These are phyloP conservation scores for Auricularia auricula-judae DNA, from an alignment of 768 basidiomycete genomes.

Conservation along the genomic window DNA sequence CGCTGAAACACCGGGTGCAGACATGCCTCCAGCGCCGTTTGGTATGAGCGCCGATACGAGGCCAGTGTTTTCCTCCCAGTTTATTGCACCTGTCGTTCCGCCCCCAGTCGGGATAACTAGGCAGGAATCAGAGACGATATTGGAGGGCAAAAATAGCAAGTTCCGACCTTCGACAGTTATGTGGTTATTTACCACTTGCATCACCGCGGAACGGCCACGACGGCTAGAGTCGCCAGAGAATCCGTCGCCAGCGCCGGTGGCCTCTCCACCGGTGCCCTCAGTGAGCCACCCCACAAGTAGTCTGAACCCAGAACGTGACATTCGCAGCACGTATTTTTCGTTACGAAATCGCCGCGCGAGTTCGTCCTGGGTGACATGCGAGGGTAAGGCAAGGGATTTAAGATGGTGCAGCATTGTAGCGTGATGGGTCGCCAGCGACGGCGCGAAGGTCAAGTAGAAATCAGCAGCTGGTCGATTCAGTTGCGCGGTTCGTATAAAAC, in stretches of 20 bases:
- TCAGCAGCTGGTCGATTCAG: conserved; percentile 40
- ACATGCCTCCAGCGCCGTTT: conserved; percentile 39
- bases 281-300: conserved; percentile 94
- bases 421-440: conserved; percentile 55
- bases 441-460: conserved; percentile 65
- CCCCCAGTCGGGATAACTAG: not conserved
- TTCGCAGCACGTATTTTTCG: conserved; percentile 82
- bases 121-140: not conserved
- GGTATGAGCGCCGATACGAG: conserved; percentile 70
- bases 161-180: conserved; percentile 74
- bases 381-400: conserved; percentile 66
- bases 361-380: conserved; percentile 76
- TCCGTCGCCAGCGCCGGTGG: conserved; percentile 67
- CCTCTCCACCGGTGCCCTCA: conserved; percentile 80
- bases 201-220: conserved; percentile 77
- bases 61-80: conserved; percentile 84
- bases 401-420: conserved; percentile 63
- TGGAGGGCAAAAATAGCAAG: conserved; percentile 1
- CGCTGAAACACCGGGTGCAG: conserved; percentile 34
- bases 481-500: conserved; percentile 3
- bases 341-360: conserved; percentile 74
- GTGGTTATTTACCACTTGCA: conserved; percentile 91
- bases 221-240: conserved; percentile 75
- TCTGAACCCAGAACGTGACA: conserved; percentile 86
- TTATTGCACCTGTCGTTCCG: conserved; percentile 36